phyloP scores from a whole-genome alignment of 768 basidiomycete species.

The Termitomyces sp. region DNA sequence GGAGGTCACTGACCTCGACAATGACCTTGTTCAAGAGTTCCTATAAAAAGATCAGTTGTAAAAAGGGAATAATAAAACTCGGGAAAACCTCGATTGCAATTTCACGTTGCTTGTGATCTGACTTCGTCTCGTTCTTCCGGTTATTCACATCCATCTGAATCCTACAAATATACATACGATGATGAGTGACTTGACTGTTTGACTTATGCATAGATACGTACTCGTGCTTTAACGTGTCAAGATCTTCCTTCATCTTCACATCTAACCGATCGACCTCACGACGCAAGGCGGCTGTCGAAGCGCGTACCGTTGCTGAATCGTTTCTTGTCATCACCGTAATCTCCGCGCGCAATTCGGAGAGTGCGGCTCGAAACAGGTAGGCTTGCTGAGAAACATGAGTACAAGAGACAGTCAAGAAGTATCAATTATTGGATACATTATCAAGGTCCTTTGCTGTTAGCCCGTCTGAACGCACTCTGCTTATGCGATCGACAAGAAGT shows the following conservation, averaged over 20 bases:
- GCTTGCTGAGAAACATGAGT: slow-evolving; percentile 61
- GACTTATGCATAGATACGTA: slow-evolving; percentile 32
- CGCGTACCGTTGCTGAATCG: slow-evolving; percentile 78
- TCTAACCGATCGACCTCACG: slow-evolving; percentile 83
- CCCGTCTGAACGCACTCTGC: slow-evolving; percentile 65
- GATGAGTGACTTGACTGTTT: neutral
- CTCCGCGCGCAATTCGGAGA: slow-evolving; percentile 87
- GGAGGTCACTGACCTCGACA: slow-evolving; percentile 69
- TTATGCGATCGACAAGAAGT: slow-evolving; percentile 70
- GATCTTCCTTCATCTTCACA: slow-evolving; percentile 91
- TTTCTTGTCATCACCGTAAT: slow-evolving; percentile 78
- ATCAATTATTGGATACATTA: slow-evolving; percentile 48
- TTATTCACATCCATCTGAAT: slow-evolving; percentile 97
- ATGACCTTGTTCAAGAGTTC: slow-evolving; percentile 72
- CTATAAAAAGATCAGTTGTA: slow-evolving; percentile 27
- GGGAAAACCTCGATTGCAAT: slow-evolving; percentile 72
- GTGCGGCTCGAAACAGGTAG: slow-evolving; percentile 89
- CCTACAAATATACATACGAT: slow-evolving; percentile 32
- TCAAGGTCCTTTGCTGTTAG: slow-evolving; percentile 75
- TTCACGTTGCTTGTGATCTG: slow-evolving; percentile 80
- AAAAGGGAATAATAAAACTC: neutral
- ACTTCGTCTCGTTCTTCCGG: slow-evolving; percentile 84
- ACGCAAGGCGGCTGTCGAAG: slow-evolving; percentile 69
- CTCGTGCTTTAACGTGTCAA: slow-evolving; percentile 90
- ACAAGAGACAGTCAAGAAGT: neutral